These are phyloP conservation scores for Termitomyces heimii DNA, from an alignment of 768 basidiomycete species.

Conservation along the genomic window DNA sequence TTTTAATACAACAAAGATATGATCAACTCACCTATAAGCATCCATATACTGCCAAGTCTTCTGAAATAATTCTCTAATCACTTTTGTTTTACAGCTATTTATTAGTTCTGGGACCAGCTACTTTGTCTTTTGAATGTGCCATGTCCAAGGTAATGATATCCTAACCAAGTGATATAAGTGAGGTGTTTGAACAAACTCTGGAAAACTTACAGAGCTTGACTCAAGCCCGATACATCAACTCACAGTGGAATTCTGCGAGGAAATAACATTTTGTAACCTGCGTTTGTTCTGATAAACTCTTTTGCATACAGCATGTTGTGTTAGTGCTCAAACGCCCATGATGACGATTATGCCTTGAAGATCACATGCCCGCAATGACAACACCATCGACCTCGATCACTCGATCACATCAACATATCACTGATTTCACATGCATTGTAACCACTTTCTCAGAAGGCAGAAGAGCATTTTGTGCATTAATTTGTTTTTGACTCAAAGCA, in stretches of 20 bases:
- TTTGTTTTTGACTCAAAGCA: neutral
- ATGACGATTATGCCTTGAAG: too few species aligned
- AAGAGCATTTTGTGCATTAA: neutral
- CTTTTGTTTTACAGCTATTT: constrained; percentile 6
- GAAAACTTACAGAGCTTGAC: neutral
- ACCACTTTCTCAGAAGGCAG: neutral
- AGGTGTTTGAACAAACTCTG: neutral
- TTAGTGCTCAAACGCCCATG: too few species aligned
- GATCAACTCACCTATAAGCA: constrained; percentile 7
- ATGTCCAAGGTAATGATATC: neutral
- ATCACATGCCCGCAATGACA: too few species aligned
- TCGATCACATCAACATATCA: neutral
- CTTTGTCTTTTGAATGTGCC: neutral
- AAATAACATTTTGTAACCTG: neutral
- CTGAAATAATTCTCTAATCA: constrained; percentile 7
- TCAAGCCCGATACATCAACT: neutral
- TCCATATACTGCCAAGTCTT: constrained; percentile 16
- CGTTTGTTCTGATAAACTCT: neutral
- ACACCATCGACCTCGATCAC: too few species aligned
- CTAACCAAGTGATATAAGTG: neutral
- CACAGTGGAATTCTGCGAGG: neutral
- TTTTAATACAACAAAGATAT: neutral
- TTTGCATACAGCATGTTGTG: neutral
- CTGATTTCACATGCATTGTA: neutral
- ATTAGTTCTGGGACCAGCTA: neutral